These are phyloP conservation scores for Rhodotorula sp. DNA, from an alignment of 1,284 basidiomycete species.

Conservation along the genomic window DNA sequence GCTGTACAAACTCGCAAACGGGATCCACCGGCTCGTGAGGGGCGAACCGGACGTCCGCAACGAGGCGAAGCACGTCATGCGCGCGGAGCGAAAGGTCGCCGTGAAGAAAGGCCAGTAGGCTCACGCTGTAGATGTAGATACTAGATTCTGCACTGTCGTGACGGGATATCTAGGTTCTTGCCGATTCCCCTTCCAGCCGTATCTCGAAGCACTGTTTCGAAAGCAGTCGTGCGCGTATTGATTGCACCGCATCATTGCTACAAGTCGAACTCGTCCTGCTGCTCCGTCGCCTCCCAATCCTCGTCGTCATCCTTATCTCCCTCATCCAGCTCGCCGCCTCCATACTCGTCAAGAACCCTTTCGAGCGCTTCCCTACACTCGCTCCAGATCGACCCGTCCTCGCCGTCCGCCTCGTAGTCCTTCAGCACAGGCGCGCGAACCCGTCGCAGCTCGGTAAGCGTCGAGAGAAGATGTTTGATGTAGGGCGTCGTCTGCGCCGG, in stretches of 20 bases:
- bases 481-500: conserved; percentile 18
- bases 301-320: conserved; percentile 25
- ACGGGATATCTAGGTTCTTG: too few relatives aligned
- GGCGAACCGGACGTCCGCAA: neutral
- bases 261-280: conserved; percentile 15
- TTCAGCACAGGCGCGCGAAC: conserved; percentile 8
- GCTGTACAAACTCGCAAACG: conserved; percentile 30
- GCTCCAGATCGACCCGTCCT: conserved; percentile 15
- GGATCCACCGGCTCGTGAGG: conserved; percentile 14
- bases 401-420: conserved; percentile 30
- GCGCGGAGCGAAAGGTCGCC: too few relatives aligned
- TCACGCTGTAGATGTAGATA: too few relatives aligned
- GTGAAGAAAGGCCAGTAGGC: too few relatives aligned
- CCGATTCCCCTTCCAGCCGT: too few relatives aligned
- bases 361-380: conserved; percentile 33
- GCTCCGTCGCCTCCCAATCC: conserved; percentile 20
- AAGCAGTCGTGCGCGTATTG: too few relatives aligned
- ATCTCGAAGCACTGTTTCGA: too few relatives aligned
- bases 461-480: conserved; percentile 4
- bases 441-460: conserved; percentile 27
- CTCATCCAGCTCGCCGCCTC: conserved; percentile 9
- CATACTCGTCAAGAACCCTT: conserved; percentile 22
- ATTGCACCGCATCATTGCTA: neutral
- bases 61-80: neutral
- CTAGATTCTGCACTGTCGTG: too few relatives aligned